A percentile compares a stretch with the other conserved stretches of the same genome.
Conservation (phyloP, 2,329 filamentous ascomycete species). For the Trichoderma atroviride region DNA sequence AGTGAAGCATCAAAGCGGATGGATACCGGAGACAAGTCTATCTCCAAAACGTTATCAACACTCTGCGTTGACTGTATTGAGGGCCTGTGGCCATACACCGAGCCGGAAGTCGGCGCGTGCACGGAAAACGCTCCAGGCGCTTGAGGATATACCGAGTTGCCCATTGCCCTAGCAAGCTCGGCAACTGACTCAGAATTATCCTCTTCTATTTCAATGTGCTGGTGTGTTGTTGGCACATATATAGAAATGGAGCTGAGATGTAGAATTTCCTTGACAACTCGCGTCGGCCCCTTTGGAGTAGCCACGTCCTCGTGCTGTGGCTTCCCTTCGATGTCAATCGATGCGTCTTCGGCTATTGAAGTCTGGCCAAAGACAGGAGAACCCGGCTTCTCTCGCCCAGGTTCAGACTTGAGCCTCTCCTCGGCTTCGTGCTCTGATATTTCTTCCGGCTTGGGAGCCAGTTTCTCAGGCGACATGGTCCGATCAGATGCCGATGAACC, state of each 20-base stretch:
- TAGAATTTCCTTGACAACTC: slow-evolving; percentile 59
- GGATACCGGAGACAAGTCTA: slow-evolving; percentile 55
- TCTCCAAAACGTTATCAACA: slow-evolving; percentile 46
- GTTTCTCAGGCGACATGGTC: slow-evolving; percentile 18
- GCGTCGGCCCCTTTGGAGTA: slow-evolving; percentile 56
- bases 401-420: not conserved
- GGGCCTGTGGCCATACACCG: not conserved
- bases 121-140: slow-evolving; percentile 65
- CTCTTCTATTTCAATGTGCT: slow-evolving; percentile 45
- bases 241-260: slow-evolving; percentile 55
- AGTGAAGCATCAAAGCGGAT: slow-evolving; percentile 60
- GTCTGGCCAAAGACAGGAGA: slow-evolving; percentile 37
- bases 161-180: slow-evolving; percentile 39
- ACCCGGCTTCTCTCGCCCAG: slow-evolving; percentile 31
- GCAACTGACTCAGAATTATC: slow-evolving; percentile 35
- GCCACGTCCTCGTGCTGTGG: slow-evolving; percentile 45
- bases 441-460: slow-evolving; percentile 24
- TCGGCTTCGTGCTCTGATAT: not conserved
- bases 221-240: slow-evolving; percentile 56
- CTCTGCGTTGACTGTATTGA: slow-evolving; percentile 9
- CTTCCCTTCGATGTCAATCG: slow-evolving; percentile 23
- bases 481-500: slow-evolving; percentile 24
- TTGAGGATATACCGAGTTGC: slow-evolving; percentile 50
- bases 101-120: slow-evolving; percentile 34
- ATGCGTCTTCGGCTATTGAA: slow-evolving; percentile 23